Conservation (phyloP, 169 alveolate species). For the Amoebophrya sp. region DNA sequence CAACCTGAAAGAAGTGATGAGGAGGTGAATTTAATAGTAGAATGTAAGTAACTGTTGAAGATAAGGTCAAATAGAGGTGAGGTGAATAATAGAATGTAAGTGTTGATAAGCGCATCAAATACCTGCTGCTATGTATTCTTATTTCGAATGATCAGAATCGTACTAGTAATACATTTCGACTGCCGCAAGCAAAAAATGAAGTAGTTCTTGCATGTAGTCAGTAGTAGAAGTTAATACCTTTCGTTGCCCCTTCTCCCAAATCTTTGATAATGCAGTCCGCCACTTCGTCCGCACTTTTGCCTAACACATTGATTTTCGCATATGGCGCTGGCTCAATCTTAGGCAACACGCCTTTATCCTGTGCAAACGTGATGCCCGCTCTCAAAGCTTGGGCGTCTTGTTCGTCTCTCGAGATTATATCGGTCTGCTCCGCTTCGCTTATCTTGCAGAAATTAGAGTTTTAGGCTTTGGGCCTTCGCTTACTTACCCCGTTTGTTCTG, state of each 20-base stretch:
- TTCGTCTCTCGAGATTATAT: neutral
- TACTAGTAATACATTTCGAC: no score
- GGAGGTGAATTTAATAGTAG: neutral
- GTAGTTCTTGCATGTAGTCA: no score
- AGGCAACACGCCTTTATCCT: neutral
- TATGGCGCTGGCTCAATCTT: neutral
- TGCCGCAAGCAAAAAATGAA: no score
- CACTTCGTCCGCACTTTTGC: neutral
- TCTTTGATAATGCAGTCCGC: neutral
- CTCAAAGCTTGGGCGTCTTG: neutral
- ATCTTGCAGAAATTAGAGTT: no score
- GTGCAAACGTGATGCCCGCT: neutral
- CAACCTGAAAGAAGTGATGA: slow-evolving; percentile 23
- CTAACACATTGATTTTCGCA: neutral
- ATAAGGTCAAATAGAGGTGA: no score
- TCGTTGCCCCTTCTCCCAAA: neutral
- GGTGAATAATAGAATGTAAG: no score
- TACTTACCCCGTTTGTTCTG: no score
- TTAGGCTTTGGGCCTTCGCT: no score
- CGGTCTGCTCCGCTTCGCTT: neutral
- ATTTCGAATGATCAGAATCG: no score
- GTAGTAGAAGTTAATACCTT: neutral
- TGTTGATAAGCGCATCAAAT: no score
- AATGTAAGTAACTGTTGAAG: no score
- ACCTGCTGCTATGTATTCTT: no score